phyloP scores from a whole-genome alignment of 2,329 filamentous ascomycete genomes.

The Venturia asperata region DNA sequence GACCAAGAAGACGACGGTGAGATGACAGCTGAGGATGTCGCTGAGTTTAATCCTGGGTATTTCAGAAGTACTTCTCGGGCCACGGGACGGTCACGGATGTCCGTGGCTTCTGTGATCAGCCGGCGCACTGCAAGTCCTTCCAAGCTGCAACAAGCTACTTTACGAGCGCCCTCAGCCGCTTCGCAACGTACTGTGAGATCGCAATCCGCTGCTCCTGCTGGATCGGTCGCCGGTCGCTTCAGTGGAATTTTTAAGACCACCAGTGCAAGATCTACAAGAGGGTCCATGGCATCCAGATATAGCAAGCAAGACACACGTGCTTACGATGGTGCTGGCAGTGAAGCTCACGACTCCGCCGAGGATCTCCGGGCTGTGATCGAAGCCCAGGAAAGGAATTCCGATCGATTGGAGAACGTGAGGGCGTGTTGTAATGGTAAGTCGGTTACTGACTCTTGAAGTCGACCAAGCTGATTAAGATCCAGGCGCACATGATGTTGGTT shows the following conservation, averaged over 20 bases:
- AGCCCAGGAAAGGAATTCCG: conserved; percentile 64
- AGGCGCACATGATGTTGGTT: conserved; percentile 48
- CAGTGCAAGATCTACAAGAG: background rate
- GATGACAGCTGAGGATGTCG: conserved; percentile 50
- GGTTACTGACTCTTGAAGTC: background rate
- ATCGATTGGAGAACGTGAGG: conserved; percentile 86
- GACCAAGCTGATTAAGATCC: conserved; percentile 16
- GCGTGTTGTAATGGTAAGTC: conserved; percentile 92
- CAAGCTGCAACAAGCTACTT: conserved; percentile 12
- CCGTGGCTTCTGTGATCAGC: conserved; percentile 68
- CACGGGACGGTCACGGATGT: conserved; percentile 48
- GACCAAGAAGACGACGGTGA: conserved; percentile 46
- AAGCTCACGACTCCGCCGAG: conserved; percentile 60
- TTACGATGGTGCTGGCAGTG: conserved; percentile 5
- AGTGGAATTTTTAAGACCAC: conserved; percentile 40
- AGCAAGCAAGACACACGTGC: conserved; percentile 12
- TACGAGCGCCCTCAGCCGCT: background rate
- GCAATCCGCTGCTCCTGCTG: conserved; percentile 32
- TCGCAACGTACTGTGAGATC: conserved; percentile 1
- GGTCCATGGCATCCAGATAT: conserved; percentile 10
- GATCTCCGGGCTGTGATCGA: conserved; percentile 76
- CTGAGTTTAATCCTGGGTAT: conserved; percentile 71
- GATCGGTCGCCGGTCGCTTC: conserved; percentile 41
- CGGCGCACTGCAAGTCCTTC: conserved; percentile 31
- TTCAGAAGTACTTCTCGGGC: conserved; percentile 45